Evolutionary conservation across 345 rosid genomes (phyloP).

Genomic region (Salix udensis): DNA sequence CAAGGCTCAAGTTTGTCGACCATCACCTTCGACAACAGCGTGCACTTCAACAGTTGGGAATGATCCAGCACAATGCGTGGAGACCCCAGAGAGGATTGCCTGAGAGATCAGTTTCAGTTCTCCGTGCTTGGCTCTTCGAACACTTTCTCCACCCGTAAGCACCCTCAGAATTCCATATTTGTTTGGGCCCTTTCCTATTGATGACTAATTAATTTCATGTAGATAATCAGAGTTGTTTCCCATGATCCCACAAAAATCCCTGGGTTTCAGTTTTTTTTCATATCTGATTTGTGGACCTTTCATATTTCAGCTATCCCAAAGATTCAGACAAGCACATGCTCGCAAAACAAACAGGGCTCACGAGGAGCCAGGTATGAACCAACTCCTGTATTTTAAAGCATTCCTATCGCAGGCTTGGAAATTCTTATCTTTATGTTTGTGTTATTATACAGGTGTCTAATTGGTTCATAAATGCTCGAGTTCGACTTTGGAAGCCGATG

Average conservation of each 20-base stretch:
- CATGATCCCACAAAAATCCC: too few species aligned
- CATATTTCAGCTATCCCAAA: conserved; percentile 71
- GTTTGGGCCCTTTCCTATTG: too few species aligned
- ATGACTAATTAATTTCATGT: too few species aligned
- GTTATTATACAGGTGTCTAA: conserved; percentile 69
- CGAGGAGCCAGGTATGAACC: conserved; percentile 70
- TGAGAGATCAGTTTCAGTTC: conserved; percentile 88
- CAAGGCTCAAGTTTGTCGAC: conserved; percentile 88
- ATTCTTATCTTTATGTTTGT: background rate
- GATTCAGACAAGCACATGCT: conserved; percentile 91
- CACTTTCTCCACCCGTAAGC: conserved; percentile 98
- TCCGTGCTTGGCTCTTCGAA: conserved; percentile 97
- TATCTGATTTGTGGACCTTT: background rate
- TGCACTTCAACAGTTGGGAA: conserved; percentile 91
- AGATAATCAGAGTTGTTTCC: too few species aligned
- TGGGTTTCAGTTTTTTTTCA: background rate
- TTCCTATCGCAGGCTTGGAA: background rate
- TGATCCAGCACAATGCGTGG: conserved; percentile 99
- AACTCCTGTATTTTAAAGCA: background rate
- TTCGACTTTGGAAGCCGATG: conserved; percentile 99
- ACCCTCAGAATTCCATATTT: background rate
- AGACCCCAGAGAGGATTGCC: conserved; percentile 99
- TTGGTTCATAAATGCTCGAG: conserved; percentile 99
- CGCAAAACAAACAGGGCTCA: conserved; percentile 94
- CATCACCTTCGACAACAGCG: conserved; percentile 91